These are phyloP conservation scores for Fusarium sororula DNA, from an alignment of 2,329 filamentous ascomycete genomes.

Conservation along the genomic window DNA sequence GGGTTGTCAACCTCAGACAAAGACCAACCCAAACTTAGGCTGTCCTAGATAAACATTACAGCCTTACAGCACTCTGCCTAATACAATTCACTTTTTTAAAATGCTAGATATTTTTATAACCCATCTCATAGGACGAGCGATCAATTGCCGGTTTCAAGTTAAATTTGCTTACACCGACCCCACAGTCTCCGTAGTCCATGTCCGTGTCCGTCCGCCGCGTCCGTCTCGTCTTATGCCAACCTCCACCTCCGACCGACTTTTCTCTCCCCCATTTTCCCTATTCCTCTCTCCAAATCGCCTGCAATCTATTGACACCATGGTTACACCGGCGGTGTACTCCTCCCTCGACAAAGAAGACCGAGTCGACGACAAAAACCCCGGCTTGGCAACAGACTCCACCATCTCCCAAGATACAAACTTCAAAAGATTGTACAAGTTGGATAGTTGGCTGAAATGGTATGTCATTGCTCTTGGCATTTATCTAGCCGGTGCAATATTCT, in stretches of 20 bases:
- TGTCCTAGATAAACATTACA: not conserved
- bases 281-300: no score
- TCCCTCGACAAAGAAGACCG: conserved; percentile 33
- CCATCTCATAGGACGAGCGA: not conserved
- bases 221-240: not conserved
- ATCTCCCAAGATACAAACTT: not conserved
- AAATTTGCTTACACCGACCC: conserved; percentile 7
- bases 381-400: not conserved
- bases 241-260: not conserved
- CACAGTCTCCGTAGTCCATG: conserved; percentile 28
- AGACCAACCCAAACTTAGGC: not conserved
- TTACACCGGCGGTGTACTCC: conserved; percentile 19
- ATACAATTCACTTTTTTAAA: not conserved
- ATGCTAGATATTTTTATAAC: not conserved
- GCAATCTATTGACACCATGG: not conserved
- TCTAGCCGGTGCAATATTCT: conserved; percentile 5
- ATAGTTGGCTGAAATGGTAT: conserved; percentile 27
- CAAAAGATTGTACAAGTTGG: conserved; percentile 25
- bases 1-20: not conserved
- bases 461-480: conserved; percentile 22
- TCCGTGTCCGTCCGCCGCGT: conserved; percentile 10
- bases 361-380: not conserved
- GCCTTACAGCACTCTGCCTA: accelerated
- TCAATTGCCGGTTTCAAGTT: conserved; percentile 20
- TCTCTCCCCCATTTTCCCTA: not conserved